A percentile compares a stretch with the other conserved stretches of the same genome.
Evolutionary conservation across 1,139 yeast species (phyloP).

Genomic region (Suhomyces wounanorum): DNA sequence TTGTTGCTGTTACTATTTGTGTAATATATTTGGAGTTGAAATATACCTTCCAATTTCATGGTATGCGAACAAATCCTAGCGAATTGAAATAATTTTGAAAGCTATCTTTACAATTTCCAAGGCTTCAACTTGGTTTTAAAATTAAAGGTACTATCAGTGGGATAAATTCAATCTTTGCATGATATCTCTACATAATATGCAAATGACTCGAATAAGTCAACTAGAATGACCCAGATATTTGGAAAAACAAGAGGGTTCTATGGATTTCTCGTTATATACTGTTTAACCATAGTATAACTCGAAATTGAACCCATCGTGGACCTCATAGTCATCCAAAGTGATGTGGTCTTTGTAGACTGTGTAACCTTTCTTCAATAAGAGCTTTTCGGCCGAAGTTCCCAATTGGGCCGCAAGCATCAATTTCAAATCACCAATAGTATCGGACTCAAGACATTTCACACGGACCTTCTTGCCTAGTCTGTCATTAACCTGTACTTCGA

Average conservation of each 20-base stretch:
- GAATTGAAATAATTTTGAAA: too few species aligned
- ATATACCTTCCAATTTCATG: too few species aligned
- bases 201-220: too few species aligned
- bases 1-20: too few species aligned
- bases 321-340: constrained; percentile 86
- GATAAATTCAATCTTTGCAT: too few species aligned
- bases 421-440: constrained; percentile 90
- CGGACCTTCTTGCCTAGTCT: constrained; percentile 83
- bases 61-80: too few species aligned
- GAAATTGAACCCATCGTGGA: constrained; percentile 84
- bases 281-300: constrained; percentile 75
- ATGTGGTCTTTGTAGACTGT: constrained; percentile 87
- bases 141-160: too few species aligned
- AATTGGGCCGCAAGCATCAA: constrained; percentile 79
- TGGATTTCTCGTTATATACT: background rate
- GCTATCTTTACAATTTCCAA: too few species aligned
- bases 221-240: too few species aligned
- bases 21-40: too few species aligned
- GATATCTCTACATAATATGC: too few species aligned
- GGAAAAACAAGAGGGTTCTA: background rate
- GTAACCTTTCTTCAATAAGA: constrained; percentile 72
- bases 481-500: constrained; percentile 22
- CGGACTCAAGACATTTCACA: constrained; percentile 84
- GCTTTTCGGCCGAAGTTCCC: constrained; percentile 70
- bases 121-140: too few species aligned